These are phyloP conservation scores for Eucalyptus viminalis DNA, from an alignment of 345 rosid genomes.

Conservation along the genomic window DNA sequence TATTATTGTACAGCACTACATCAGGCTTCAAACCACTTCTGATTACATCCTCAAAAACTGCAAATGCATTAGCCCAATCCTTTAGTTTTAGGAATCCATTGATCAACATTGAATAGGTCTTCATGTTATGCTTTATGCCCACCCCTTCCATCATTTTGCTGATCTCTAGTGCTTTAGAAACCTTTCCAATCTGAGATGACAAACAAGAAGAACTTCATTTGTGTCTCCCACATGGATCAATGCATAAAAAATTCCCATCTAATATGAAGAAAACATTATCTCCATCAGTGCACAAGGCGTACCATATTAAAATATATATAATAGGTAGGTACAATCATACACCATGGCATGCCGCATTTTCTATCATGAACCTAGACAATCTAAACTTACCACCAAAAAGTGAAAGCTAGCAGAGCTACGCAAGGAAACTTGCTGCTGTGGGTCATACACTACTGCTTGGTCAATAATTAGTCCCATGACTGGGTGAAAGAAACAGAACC, in stretches of 20 bases:
- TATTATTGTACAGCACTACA: constrained; percentile 78
- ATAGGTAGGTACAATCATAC: neutral
- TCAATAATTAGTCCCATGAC: neutral
- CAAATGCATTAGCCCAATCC: constrained; percentile 94
- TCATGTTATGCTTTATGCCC: constrained; percentile 79
- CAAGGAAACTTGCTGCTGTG: neutral
- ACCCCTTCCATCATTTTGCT: constrained; percentile 64
- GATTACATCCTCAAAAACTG: constrained; percentile 75
- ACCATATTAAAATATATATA: neutral
- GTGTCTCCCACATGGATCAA: neutral
- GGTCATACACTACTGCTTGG: neutral
- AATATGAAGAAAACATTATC: neutral
- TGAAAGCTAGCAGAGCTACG: neutral
- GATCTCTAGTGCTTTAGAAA: constrained; percentile 73
- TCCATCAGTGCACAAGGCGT: neutral
- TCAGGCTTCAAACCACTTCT: constrained; percentile 78
- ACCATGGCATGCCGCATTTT: neutral
- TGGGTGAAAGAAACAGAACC: neutral
- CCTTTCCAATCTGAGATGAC: constrained; percentile 60
- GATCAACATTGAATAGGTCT: constrained; percentile 94
- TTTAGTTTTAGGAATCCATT: constrained; percentile 82
- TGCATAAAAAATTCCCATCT: neutral
- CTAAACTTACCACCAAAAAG: neutral
- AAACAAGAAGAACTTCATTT: neutral
- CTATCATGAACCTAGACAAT: neutral